Base-by-base conservation (phyloP, 225 moss, liverwort and hornwort species). In the Marchantia polymorpha region DNA sequence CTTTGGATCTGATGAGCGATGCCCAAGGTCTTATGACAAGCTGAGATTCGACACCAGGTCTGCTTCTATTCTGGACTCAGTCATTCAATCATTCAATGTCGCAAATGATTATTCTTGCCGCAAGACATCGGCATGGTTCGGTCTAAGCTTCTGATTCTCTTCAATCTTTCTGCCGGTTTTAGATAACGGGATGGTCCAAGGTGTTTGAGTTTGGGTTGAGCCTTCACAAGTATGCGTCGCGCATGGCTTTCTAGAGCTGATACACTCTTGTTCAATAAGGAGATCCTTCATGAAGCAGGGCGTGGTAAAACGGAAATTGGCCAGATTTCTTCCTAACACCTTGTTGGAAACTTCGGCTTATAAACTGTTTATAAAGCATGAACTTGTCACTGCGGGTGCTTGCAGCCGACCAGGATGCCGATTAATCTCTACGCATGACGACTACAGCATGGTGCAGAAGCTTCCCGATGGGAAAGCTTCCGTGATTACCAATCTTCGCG, bases 341-440 rank as follows among this genome's bases (percentile, higher is more conserved):
- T 6, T 46, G 26, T 16, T 14, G 26, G 19, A 20, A n/a, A n/a
- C 50, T 46, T 50, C 50, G 5, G n/a, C 11, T 23, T 26, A n/a
- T n/a, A n/a, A n/a, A n/a, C n/a, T n/a, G n/a, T n/a, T n/a, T 2
- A 7, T 51, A 51, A 48, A 19, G 10, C n/a, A n/a, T 51, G 71
- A 50, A 71, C 5, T 22, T 7, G 10, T 71, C 50, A 14, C 23
- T 26, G 0, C 17, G 68, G 55, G 77, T 79, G 46, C n/a, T 81
- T 77, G 82, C 80, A 83, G 75, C 51, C 73, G 66, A 22, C 89
- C 87, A 16, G 77, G 67, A 13, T 90, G 90, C 73, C 81, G 83
- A 63, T 73, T 86, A 31, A 78, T 86, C 27, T 85, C 87, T 20
- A 86, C 87, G 17, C 90, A 88, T 78, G 83, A 90, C 58, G 88